phyloP scores from a whole-genome alignment of 805 yeast genomes.

The Brettanomyces custersianus region DNA sequence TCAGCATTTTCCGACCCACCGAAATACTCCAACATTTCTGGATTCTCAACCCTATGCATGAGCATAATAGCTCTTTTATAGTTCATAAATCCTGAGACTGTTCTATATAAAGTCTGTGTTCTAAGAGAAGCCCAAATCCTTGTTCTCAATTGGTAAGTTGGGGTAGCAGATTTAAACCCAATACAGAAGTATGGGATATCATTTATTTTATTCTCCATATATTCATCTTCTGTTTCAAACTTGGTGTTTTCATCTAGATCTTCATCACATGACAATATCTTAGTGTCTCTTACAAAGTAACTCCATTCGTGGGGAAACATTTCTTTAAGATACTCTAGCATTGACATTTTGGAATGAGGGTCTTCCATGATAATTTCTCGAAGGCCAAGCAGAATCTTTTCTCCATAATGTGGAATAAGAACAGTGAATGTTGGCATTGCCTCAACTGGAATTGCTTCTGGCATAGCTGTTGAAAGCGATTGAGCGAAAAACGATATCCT shows the following conservation, averaged over 20 bases:
- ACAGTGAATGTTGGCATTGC: conserved; percentile 45
- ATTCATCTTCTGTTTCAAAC: conserved; percentile 23
- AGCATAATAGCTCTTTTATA: conserved; percentile 66
- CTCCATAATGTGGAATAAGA: conserved; percentile 43
- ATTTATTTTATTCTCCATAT: conserved; percentile 34
- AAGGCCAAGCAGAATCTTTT: conserved; percentile 35
- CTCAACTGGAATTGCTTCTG: conserved; percentile 38
- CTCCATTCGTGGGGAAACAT: conserved; percentile 75
- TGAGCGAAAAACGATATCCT: conserved; percentile 47
- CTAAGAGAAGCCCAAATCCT: conserved; percentile 83
- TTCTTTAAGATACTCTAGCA: conserved; percentile 72
- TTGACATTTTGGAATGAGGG: conserved; percentile 38
- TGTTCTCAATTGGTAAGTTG: conserved; percentile 59
- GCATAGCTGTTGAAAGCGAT: conserved; percentile 38
- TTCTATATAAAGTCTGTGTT: conserved; percentile 75
- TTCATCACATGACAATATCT: conserved; percentile 50
- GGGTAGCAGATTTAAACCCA: conserved; percentile 62
- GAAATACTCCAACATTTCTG: conserved; percentile 35
- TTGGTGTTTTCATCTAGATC: conserved; percentile 24
- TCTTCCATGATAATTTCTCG: conserved; percentile 40
- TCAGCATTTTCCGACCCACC: conserved; percentile 38
- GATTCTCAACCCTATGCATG: conserved; percentile 58
- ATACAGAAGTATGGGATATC: conserved; percentile 65
- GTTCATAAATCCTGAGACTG: conserved; percentile 78
- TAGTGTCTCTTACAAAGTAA: conserved; percentile 68